Percentiles rank a stretch among this genome's conserved stretches.
These are phyloP conservation scores for Rhodotorula kratochvilovae DNA, from an alignment of 768 basidiomycete species.

Conservation along the genomic window DNA sequence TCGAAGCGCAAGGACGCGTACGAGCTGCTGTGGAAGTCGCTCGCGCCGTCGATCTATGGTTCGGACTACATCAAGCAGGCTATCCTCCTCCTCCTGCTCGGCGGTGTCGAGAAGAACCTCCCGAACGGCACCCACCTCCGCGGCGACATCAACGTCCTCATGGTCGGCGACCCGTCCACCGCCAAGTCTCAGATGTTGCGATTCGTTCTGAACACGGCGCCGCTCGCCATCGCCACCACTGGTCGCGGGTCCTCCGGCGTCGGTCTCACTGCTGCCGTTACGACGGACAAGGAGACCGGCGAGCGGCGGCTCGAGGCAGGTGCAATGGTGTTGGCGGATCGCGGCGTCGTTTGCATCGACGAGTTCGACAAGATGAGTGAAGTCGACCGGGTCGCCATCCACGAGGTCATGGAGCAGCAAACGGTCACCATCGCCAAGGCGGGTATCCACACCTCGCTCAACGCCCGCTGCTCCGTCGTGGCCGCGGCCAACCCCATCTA, in stretches of 20 bases:
- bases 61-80: slow-evolving; percentile 95
- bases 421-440: slow-evolving; percentile 99
- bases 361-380: slow-evolving; percentile 99
- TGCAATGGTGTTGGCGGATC: slow-evolving; percentile 98
- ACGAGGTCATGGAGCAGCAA: slow-evolving; percentile 94
- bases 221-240: slow-evolving; percentile 95
- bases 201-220: slow-evolving; percentile 91
- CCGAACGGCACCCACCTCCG: slow-evolving; percentile 96
- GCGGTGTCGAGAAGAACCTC: slow-evolving; percentile 95
- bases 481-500: slow-evolving; percentile 99
- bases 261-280: slow-evolving; percentile 96
- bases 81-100: slow-evolving; percentile 83
- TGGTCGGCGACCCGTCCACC: slow-evolving; percentile 99
- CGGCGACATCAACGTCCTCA: slow-evolving; percentile 97
- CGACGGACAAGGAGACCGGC: slow-evolving; percentile 92
- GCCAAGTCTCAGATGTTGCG: slow-evolving; percentile 94
- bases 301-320: slow-evolving; percentile 95
- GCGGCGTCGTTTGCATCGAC: slow-evolving; percentile 98
- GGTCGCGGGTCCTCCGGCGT: slow-evolving; percentile 98
- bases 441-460: slow-evolving; percentile 95
- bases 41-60: slow-evolving; percentile 95
- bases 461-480: slow-evolving; percentile 94
- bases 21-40: slow-evolving; percentile 79
- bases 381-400: slow-evolving; percentile 95
- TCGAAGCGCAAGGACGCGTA: slow-evolving; percentile 83